These are phyloP conservation scores for Neurospora sp. DNA, from an alignment of 495 filamentous ascomycete species.

Conservation along the genomic window DNA sequence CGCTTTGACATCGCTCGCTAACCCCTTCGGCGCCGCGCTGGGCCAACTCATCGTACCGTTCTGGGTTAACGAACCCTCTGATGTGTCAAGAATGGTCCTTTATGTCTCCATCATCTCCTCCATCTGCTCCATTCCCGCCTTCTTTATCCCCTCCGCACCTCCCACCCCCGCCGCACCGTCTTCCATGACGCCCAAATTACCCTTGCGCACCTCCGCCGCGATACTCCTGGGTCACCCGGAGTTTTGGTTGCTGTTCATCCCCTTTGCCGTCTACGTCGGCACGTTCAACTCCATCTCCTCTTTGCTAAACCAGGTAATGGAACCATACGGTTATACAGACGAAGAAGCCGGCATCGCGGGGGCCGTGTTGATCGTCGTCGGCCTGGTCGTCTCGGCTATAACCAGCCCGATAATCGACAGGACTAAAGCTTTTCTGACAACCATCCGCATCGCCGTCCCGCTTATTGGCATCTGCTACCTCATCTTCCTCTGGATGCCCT, in stretches of 20 bases:
- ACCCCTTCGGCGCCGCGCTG: conserved; percentile 79
- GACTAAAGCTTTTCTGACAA: conserved; percentile 65
- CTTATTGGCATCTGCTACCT: conserved; percentile 65
- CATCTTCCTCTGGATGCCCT: conserved; percentile 70
- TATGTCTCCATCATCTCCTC: conserved; percentile 81
- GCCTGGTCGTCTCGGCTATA: conserved; percentile 67
- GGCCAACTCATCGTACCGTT: conserved; percentile 79
- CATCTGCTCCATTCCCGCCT: conserved; percentile 61
- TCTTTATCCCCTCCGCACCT: conserved; percentile 73
- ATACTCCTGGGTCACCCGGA: conserved; percentile 42
- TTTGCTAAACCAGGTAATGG: conserved; percentile 80
- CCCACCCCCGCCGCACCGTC: conserved; percentile 58
- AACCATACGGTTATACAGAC: conserved; percentile 70
- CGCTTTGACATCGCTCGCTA: conserved; percentile 72
- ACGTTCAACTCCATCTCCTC: conserved; percentile 90
- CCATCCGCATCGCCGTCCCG: conserved; percentile 68
- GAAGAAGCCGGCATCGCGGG: conserved; percentile 82
- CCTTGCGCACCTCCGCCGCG: conserved; percentile 41
- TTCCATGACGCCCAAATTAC: conserved; percentile 34
- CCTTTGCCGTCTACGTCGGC: conserved; percentile 77
- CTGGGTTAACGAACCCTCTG: conserved; percentile 48
- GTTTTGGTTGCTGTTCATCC: conserved; percentile 67
- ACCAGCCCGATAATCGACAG: conserved; percentile 73
- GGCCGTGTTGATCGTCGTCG: conserved; percentile 81
- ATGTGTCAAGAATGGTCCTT: conserved; percentile 75